Conservation (phyloP, 768 basidiomycete species). For the Russula virescens region DNA sequence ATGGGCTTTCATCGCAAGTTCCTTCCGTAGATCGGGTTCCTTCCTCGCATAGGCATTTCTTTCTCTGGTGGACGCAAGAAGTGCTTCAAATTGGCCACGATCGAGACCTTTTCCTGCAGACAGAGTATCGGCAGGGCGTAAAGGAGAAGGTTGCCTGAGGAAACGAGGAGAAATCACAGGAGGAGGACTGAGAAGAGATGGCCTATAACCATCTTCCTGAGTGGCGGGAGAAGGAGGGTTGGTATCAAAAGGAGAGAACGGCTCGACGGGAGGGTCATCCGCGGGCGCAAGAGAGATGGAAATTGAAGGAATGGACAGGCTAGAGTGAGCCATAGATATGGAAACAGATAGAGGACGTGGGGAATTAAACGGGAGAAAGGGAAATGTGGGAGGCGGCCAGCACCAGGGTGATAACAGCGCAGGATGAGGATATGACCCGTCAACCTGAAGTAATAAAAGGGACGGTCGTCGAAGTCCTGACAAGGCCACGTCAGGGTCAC, state of each 20-base stretch:
- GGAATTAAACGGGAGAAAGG: too few species aligned
- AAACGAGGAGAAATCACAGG: constrained; percentile 41
- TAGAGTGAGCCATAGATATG: constrained; percentile 31
- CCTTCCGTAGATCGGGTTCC: constrained; percentile 59
- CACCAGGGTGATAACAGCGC: constrained; percentile 30
- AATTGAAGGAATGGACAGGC: constrained; percentile 55
- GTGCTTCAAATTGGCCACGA: constrained; percentile 53
- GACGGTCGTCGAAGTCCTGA: not conserved
- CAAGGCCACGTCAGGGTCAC: constrained; percentile 15
- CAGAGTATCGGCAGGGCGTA: constrained; percentile 37
- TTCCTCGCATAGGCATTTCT: constrained; percentile 46
- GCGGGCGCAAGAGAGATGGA: constrained; percentile 63
- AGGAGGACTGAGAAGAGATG: constrained; percentile 53
- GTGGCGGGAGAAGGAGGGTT: constrained; percentile 28
- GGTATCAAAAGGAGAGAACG: constrained; percentile 56
- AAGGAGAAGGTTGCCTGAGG: constrained; percentile 43
- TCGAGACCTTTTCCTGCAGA: constrained; percentile 51
- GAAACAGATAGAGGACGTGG: constrained; percentile 20
- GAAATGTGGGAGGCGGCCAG: constrained; percentile 29
- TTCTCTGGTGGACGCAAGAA: constrained; percentile 58
- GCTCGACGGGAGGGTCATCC: constrained; percentile 45
- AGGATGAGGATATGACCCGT: constrained; percentile 2
- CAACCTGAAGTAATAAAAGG: constrained; percentile 30
- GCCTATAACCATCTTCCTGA: constrained; percentile 47
- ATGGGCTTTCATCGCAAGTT: constrained; percentile 67